Percentiles rank a stretch among this genome's conserved stretches.
Evolutionary conservation across 805 yeast species (phyloP).

Genomic region (Saccharomyces cerevisiae): DNA sequence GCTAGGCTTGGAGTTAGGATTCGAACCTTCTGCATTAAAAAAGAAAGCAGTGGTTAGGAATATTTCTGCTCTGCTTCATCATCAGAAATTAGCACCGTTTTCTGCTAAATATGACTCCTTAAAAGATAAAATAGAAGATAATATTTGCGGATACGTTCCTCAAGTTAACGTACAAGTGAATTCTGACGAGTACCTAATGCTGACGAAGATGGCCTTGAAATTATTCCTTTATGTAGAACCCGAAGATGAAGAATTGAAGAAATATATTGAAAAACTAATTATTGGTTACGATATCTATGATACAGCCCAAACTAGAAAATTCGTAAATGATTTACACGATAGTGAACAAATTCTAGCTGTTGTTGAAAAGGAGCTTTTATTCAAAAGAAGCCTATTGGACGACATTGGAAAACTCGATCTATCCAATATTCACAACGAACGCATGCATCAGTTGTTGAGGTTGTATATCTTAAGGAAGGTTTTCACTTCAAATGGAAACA

Average conservation of each 20-base stretch:
- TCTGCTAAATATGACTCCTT: constrained; percentile 29
- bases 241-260: constrained; percentile 44
- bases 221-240: constrained; percentile 72
- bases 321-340: constrained; percentile 43
- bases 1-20: constrained; percentile 65
- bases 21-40: constrained; percentile 41
- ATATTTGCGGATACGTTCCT: constrained; percentile 59
- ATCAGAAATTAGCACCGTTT: constrained; percentile 45
- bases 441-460: constrained; percentile 34
- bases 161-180: constrained; percentile 59
- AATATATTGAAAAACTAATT: constrained; percentile 55
- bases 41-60: constrained; percentile 52
- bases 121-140: constrained; percentile 33
- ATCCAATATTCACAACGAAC: constrained; percentile 33
- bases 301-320: constrained; percentile 38
- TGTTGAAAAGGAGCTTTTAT: constrained; percentile 40
- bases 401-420: constrained; percentile 42
- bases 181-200: constrained; percentile 61
- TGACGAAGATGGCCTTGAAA: constrained; percentile 55
- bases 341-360: constrained; percentile 36
- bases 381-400: constrained; percentile 41
- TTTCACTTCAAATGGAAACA: constrained; percentile 28
- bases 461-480: constrained; percentile 40
- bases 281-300: constrained; percentile 67
- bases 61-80: constrained; percentile 53